Evolutionary conservation across 1,284 basidiomycete species (phyloP), one percentile per base, ranked within the genome.

Genomic region (Paramarasmius palmivorus): DNA sequence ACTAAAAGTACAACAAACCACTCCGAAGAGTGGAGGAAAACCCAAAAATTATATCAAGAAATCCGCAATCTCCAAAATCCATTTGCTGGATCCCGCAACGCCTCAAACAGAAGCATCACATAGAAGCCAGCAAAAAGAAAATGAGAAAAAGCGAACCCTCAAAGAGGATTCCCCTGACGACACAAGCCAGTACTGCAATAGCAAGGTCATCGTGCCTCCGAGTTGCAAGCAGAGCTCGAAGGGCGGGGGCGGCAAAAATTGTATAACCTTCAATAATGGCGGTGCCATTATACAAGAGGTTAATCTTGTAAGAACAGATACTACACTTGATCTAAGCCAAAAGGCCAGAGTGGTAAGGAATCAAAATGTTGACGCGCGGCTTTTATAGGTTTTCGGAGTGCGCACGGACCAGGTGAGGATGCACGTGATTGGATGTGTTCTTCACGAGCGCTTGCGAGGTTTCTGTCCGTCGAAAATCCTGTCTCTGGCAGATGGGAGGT

Each of bases 281-380:
- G 72, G 69, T 70, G 65, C 67, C 73, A 73, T 83, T 83, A 83
- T 83, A 84, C n/a, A n/a, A n/a, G 82, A 82, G 81, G 80, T 84
- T 84, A 84, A 84, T 83, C 83, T 84, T 83, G 85, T 85, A 88
- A 89, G 86, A 88, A 89, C 86, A 89, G 86, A 89, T 91, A 91
- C 90, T 92, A 92, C 90, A 92, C 90, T 92, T 92, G 89, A 90
- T 91, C 90, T 90, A 93, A 91, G 87, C 90, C 90, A 90, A 90
- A 89, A 88, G 90, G 90, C 86, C 90, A 92, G 85, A 92, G 88
- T 88, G 86, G 85, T 88, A 75, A 82, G 25, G 52, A 53, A 17
- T 42, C 19, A n/a, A 42, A 15, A 53, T 23, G 37, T 20, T 4
- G 12, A 32, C 9, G 3, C 1, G 4, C 2, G 36, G 45, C 25